phyloP scores from a whole-genome alignment of 192 early-diverging fungal species.

The Rhizophagus clarus region DNA sequence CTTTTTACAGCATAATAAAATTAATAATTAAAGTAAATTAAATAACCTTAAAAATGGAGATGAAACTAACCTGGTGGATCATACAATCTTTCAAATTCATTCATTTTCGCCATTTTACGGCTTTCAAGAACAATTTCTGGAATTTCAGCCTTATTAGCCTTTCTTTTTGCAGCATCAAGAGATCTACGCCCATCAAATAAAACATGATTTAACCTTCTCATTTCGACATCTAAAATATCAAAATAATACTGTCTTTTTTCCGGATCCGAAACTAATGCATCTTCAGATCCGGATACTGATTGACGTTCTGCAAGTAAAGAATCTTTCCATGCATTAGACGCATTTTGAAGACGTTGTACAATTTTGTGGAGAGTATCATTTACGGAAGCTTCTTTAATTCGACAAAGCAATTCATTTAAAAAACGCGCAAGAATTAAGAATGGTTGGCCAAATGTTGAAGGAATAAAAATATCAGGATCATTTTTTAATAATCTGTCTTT shows the following conservation, averaged over 20 bases:
- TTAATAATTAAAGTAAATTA: slow-evolving; percentile 38
- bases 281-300: background rate
- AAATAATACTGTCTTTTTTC: slow-evolving; percentile 17
- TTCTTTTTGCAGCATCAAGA: background rate
- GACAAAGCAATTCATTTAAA: slow-evolving; percentile 44
- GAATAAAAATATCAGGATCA: background rate
- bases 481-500: background rate
- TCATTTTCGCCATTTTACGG: background rate
- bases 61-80: background rate
- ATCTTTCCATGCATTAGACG: background rate
- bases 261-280: background rate
- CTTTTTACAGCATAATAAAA: slow-evolving; percentile 12
- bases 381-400: slow-evolving; percentile 36
- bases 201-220: background rate
- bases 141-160: background rate
- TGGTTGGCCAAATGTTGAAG: slow-evolving; percentile 14
- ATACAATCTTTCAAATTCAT: background rate
- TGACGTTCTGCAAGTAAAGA: slow-evolving; percentile 1
- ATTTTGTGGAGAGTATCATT: slow-evolving; percentile 13
- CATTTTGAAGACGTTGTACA: background rate
- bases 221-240: slow-evolving; percentile 14
- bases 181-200: background rate
- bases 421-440: slow-evolving; percentile 40
- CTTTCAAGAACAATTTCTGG: background rate
- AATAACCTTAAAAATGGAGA: no score